A percentile compares a stretch with the other conserved stretches of the same genome.
These are phyloP conservation scores for Botrytis aclada DNA, from an alignment of 2,329 filamentous ascomycete species.

Conservation along the genomic window DNA sequence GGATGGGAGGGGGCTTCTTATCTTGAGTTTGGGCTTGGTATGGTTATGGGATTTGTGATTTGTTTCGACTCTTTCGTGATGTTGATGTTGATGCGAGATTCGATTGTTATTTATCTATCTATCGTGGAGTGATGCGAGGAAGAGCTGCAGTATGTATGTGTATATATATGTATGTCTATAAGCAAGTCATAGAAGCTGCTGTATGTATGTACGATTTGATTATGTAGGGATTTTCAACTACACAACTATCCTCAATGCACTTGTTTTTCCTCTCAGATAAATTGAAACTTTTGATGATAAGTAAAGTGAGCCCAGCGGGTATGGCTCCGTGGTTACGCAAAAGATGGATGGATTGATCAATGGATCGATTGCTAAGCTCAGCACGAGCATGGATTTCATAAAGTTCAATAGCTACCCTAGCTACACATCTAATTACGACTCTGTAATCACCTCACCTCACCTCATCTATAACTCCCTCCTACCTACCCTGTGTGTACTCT, in stretches of 20 bases:
- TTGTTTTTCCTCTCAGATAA: background rate
- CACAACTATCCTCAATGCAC: background rate
- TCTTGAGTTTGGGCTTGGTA: background rate
- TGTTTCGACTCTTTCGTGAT: background rate
- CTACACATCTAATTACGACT: background rate
- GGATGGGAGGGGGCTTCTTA: background rate
- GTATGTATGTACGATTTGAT: background rate
- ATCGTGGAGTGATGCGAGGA: background rate
- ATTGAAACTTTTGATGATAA: background rate
- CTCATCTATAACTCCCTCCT: background rate
- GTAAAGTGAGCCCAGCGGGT: background rate
- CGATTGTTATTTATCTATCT: background rate
- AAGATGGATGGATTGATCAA: background rate
- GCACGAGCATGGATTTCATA: background rate
- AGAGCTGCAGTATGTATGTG: background rate
- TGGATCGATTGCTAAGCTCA: background rate
- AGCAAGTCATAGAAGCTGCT: background rate
- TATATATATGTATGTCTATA: background rate
- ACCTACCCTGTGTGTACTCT: background rate
- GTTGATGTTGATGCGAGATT: too few relatives aligned
- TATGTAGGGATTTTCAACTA: background rate
- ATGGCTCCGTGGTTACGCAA: background rate
- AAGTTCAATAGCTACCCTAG: background rate
- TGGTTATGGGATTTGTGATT: background rate
- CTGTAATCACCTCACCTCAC: background rate